Evolutionary conservation across 129 eudicot species (phyloP), one percentile per base, ranked within the genome.

Genomic region (Flaveria bidentis): DNA sequence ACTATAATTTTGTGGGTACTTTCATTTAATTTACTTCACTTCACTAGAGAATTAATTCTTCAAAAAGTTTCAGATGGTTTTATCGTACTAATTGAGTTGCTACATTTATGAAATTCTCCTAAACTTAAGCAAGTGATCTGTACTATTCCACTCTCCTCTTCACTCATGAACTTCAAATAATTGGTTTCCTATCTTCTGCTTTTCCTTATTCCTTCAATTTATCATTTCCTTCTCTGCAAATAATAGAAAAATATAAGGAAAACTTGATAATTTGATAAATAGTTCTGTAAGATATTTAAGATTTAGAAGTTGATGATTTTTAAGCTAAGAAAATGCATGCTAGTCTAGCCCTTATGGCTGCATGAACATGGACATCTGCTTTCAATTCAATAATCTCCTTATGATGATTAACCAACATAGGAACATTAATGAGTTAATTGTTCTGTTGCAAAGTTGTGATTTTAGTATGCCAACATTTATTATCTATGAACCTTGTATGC

Each of bases 401-500:
- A 56, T 20, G 62, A 30, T 67, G 51, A 41, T 9, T 10, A 36
- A 67, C 50, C 33, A 72, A 55, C 39, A 17, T 55, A 28, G 26
- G 41, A 44, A 51, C 56, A 64, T 18, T 57, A 62, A 13, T 64
- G 65, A 22, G 45, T 22, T 20, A 68, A 4, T 25, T 67, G 33
- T 55, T 20, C 5, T 10, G 13, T 2, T 64, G 79, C 44, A 50
- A 60, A 60, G 36, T 23, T 58, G 65, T 58, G 65, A 25, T 60
- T 60, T 12, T 60, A 25, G 67, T 60, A 52, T 52, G 41, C 45
- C 11, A 30, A 62, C 68, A 62, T 62, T 62, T 62, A 62, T 18
- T 36, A 62, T 30, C 10, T 72, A 53, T 55, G 67, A 39, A 56
- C 67, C 41, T 73, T 41, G 30, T 56, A 56, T 55, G 67, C 45